Base-by-base conservation (phyloP, 164 flowering plant species). In the Kalanchoe fedtschenkoi region DNA sequence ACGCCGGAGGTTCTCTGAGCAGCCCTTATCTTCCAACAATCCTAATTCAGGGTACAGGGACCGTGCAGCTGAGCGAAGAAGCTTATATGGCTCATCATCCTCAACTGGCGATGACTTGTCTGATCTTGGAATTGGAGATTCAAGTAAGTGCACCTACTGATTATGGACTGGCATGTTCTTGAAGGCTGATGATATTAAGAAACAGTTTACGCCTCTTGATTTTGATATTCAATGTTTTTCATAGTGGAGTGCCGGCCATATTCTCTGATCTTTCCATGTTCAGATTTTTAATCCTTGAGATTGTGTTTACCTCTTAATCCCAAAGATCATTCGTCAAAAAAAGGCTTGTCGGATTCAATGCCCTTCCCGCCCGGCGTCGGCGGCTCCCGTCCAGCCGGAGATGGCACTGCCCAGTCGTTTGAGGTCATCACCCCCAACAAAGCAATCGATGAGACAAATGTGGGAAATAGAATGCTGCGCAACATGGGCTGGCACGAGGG, bases 401-500 rank as follows among this genome's bases (percentile, higher is more conserved):
- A 81, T 61, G 63, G 66, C 62, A 71, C 51, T 65, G 69, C 66
- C 38, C 83, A 79, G 69, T 84, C 74, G 64, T 95, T 66, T 75
- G 97, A 95, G 39, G 96, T 91, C 73, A 95, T 95, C 57, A 81
- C 96, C 19, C 76, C 93, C 13, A 96, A 95, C 62, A 88, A 68
- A 75, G 97, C 96, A 38, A 83, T 95, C 61, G 97, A 86, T 70
- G 99, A 91, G 74, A 85, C 67, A 72, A 95, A 95, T 67, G 95
- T 91, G 16, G 99, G 99, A 53, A 95, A 95, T 64, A 75, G 95
- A 68, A 89, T 95, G 96, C 96, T 95, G 21, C 95, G 97, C 65
- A 90, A 53, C 83, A 95, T 95, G 99, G 99, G 99, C 62, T 95
- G 99, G 99, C 93, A 91, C 7, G 99, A 91, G 77, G 99, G 99